Base-by-base conservation (phyloP, 2,329 filamentous ascomycete species). In the Fusarium sororula region DNA sequence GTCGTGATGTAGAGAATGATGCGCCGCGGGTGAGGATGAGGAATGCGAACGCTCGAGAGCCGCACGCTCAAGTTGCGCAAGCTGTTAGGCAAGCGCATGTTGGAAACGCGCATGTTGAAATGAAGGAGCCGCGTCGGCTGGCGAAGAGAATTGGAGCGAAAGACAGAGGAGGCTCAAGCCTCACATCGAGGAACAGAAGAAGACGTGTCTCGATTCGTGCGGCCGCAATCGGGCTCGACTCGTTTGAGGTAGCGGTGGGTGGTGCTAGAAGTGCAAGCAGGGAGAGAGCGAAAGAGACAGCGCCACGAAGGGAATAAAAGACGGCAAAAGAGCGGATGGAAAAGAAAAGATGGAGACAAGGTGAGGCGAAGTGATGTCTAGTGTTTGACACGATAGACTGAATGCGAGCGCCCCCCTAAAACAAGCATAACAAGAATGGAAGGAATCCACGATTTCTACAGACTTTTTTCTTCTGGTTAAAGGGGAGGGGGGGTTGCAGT, bases 21-120 rank as follows among this genome's bases (percentile, higher is more conserved):
- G 71, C 71, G 71, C 55, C 72, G 70, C 20, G 71, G 71, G 55
- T 74, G 71, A 68, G 71, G 71, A 44, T 70, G 67, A 1, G 67
- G 67, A 22, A 70, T 70, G 47, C 50, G 42, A 17, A 68, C 15
- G 44, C n/a, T 56, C 47, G 48, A 45, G 65, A 55, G 28, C 32
- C 66, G 66, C 66, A 56, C 39, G n/a, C 32, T 50, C 11, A 69
- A 15, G 38, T 69, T 69, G 57, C 66, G 66, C 66, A 69, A 39
- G n/a, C 66, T 17, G 22, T 70, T 65, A 3, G 66, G 67, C 26
- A 70, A 24, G 22, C 66, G 67, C 59, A 70, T 32, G 5, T 70
- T 70, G 67, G 66, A 65, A 47, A 70, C 35, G 37, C 66, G 67
- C 67, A 70, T 70, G n/a, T 45, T 70, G 67, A 26, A 13, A 30